Percentiles rank a stretch among this genome's conserved stretches.
Evolutionary conservation across 306 rosid genomes (phyloP).

Genomic region (Datisca glomerata): DNA sequence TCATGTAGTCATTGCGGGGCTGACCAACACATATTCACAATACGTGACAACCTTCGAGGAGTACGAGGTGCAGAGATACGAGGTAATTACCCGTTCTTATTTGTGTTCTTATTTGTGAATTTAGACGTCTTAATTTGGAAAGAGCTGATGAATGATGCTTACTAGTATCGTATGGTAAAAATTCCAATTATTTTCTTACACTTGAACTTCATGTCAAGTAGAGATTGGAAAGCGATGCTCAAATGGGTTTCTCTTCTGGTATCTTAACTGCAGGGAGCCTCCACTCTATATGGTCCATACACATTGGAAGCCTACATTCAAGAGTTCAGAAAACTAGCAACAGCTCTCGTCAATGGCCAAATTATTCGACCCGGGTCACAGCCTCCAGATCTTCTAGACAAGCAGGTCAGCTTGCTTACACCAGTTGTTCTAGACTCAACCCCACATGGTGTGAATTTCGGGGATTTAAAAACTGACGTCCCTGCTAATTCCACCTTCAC

Average conservation of each 20-base stretch:
- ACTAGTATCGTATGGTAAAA: too few species aligned
- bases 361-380: slow-evolving; percentile 53
- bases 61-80: slow-evolving; percentile 78
- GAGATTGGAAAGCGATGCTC: too few species aligned
- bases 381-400: slow-evolving; percentile 72
- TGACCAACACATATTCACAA: slow-evolving; percentile 85
- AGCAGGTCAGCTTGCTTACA: slow-evolving; percentile 67
- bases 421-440: slow-evolving; percentile 71
- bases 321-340: slow-evolving; percentile 80
- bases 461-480: slow-evolving; percentile 54
- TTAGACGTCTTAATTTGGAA: too few species aligned
- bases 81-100: slow-evolving; percentile 68
- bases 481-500: slow-evolving; percentile 55
- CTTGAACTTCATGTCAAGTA: too few species aligned
- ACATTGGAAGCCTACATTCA: slow-evolving; percentile 73
- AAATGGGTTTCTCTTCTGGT: too few species aligned
- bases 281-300: slow-evolving; percentile 85
- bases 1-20: slow-evolving; percentile 73
- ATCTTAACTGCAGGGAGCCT: slow-evolving; percentile 60
- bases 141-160: too few species aligned
- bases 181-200: too few species aligned
- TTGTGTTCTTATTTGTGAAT: too few species aligned
- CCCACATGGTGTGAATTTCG: slow-evolving; percentile 56
- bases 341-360: slow-evolving; percentile 29
- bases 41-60: slow-evolving; percentile 80